Conservation (phyloP, 1,284 basidiomycete genomes). For the Testicularia cyperi region DNA sequence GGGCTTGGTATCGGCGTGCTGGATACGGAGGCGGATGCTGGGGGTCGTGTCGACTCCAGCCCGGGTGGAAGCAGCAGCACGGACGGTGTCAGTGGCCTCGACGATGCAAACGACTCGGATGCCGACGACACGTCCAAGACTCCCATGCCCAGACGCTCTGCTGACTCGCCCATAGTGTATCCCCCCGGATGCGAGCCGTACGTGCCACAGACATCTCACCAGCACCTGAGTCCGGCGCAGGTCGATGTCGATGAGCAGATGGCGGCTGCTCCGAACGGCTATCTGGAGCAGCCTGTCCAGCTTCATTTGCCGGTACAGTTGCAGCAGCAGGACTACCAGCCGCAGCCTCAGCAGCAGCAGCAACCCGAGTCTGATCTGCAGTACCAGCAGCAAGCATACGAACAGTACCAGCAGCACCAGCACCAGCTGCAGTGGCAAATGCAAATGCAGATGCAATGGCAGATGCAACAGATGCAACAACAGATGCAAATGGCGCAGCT, state of each 20-base stretch:
- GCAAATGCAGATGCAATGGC: neutral
- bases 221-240: too few relatives aligned
- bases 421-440: conserved; percentile 32
- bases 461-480: conserved; percentile 14
- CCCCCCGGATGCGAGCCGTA: conserved; percentile 28
- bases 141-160: conserved; percentile 7
- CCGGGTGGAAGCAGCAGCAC: conserved; percentile 17
- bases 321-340: too few relatives aligned
- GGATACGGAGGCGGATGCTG: conserved; percentile 7
- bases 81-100: conserved; percentile 8
- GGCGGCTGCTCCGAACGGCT: too few relatives aligned
- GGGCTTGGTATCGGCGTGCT: conserved; percentile 51
- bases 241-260: too few relatives aligned
- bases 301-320: neutral
- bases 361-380: too few relatives aligned
- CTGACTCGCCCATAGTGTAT: conserved; percentile 1
- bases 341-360: too few relatives aligned
- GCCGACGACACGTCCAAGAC: conserved; percentile 13
- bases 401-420: conserved; percentile 11
- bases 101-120: conserved; percentile 19
- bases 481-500: neutral
- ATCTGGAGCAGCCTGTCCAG: neutral
- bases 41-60: conserved; percentile 4
- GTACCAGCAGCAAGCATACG: conserved; percentile 21
- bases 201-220: neutral